Percentiles rank a stretch among this genome's conserved stretches.
Conservation (phyloP, 108 stramenopile species). For the Skeletonema grethae region DNA sequence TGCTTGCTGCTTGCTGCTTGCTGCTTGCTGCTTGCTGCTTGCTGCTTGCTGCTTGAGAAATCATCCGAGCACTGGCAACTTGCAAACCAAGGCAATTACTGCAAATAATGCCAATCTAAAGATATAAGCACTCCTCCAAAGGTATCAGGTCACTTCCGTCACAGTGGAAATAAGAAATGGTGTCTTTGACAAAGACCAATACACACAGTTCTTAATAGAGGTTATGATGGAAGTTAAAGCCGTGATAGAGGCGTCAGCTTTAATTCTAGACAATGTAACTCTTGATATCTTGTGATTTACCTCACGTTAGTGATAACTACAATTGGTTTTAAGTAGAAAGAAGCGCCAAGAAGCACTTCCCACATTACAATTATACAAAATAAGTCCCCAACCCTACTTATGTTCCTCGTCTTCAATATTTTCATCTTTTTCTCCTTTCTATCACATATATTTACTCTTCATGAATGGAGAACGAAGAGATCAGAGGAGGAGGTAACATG, state of each 20-base stretch:
- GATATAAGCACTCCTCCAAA: too few species aligned
- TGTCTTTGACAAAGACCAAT: too few species aligned
- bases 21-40: too few species aligned
- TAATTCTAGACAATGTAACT: background rate
- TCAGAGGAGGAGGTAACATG: background rate
- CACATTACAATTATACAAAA: background rate
- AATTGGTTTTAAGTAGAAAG: background rate
- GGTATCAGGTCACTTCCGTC: too few species aligned
- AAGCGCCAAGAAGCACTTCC: background rate
- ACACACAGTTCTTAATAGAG: too few species aligned
- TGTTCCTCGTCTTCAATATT: background rate
- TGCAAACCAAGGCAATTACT: too few species aligned
- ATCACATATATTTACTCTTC: background rate
- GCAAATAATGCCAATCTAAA: too few species aligned
- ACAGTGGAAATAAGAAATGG: too few species aligned
- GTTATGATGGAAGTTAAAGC: too few species aligned
- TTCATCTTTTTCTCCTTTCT: background rate
- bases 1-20: too few species aligned
- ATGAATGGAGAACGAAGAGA: background rate
- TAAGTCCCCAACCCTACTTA: background rate
- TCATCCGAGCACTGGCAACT: too few species aligned
- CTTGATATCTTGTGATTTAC: background rate
- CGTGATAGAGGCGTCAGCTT: background rate
- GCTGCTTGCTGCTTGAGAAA: too few species aligned
- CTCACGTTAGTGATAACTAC: background rate